Conservation (phyloP, 2,329 filamentous ascomycete species). For the Trichoderma simmonsii region DNA sequence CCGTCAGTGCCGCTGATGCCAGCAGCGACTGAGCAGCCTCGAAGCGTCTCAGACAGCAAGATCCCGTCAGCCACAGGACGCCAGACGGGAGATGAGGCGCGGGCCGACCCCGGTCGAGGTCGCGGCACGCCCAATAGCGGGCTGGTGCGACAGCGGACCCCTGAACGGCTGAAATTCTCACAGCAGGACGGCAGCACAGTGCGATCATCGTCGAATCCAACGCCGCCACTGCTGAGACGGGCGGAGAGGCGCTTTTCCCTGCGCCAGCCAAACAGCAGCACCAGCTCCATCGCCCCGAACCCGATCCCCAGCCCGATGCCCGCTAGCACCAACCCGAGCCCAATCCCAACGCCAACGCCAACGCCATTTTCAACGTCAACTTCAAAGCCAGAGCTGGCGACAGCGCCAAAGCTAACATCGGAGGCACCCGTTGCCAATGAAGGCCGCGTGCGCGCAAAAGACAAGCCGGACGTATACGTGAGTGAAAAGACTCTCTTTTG, state of each 20-base stretch:
- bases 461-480: constrained; percentile 93
- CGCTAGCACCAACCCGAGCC: neutral
- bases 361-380: neutral
- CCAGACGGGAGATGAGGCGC: constrained; percentile 19
- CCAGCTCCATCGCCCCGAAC: neutral
- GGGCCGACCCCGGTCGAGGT: constrained; percentile 23
- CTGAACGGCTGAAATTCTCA: constrained; percentile 48
- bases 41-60: constrained; percentile 39
- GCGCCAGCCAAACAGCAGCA: constrained; percentile 33
- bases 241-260: constrained; percentile 56
- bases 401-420: constrained; percentile 8
- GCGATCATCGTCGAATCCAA: constrained; percentile 29
- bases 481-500: constrained; percentile 48
- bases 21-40: neutral
- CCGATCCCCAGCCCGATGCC: neutral
- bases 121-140: constrained; percentile 49
- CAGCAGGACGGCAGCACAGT: constrained; percentile 46
- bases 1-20: neutral
- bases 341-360: neutral
- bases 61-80: constrained; percentile 9
- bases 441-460: constrained; percentile 77
- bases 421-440: constrained; percentile 76
- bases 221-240: constrained; percentile 71
- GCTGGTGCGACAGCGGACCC: constrained; percentile 49
- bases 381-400: neutral